Base-by-base conservation (phyloP, 441 rosid species). In the Geranium incanum region DNA sequence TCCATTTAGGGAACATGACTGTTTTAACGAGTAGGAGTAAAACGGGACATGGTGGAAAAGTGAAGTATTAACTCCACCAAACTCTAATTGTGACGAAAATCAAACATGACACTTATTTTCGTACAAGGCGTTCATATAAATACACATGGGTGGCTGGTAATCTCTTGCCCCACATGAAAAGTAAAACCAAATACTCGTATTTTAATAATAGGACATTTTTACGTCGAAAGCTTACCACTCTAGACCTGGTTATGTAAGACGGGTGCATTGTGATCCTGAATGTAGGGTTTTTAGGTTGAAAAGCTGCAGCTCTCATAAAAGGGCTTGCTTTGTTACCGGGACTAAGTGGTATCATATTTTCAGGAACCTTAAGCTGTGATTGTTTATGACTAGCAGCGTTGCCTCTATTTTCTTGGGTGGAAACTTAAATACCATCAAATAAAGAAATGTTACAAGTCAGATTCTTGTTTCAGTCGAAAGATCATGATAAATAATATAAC, bases 261-360 rank as follows among this genome's bases (percentile, higher is more conserved):
- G 82, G 77, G 4, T 73, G 76, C 76, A 78, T 74, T 68, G 37
- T 69, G 65, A 67, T 39, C 36, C 37, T 36, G 67, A 78, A 75
- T 19, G 48, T 71, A 0, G 73, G 85, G 11, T 70, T 73, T 19
- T 66, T 38, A 4, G 79, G 74, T 60, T 69, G 41, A 33, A 78
- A 76, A 62, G 75, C 21, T 21, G n/a, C 16, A 6, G 72, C 66
- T 78, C 59, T 79, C 1, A 11, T 15, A 12, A 77, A 59, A 71
- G 74, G 76, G 13, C 70, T 39, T 3, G 38, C 41, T 63, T 60
- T 68, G n/a, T 74, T 74, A 28, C 12, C 19, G 21, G 13, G 12
- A 23, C 19, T 18, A 6, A n/a, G 37, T 69, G 37, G 45, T 67
- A 15, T 16, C 11, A 12, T 39, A 41, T 38, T 69, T 66, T 3